phyloP scores from a whole-genome alignment of 495 filamentous ascomycete species.

The Trichocladium uniseriatum region DNA sequence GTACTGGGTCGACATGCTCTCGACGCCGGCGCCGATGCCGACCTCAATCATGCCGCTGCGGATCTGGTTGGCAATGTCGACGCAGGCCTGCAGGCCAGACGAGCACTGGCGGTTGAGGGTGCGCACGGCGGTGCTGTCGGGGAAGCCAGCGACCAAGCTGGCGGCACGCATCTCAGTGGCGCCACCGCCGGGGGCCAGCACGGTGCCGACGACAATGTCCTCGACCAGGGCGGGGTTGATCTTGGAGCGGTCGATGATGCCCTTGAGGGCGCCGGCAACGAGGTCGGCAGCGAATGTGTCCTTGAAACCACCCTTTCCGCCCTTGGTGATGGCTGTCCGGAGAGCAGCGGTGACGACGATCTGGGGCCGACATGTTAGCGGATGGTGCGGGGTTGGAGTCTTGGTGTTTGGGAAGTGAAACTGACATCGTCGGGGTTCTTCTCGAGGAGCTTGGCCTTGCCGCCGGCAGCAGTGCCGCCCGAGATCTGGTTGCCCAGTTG shows the following conservation, averaged over 20 bases:
- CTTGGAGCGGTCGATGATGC: constrained; percentile 68
- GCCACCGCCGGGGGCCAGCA: constrained; percentile 85
- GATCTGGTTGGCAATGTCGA: constrained; percentile 90
- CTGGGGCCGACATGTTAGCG: constrained; percentile 25
- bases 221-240: constrained; percentile 80
- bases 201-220: constrained; percentile 86
- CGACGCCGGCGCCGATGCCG: constrained; percentile 91
- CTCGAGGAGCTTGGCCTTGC: constrained; percentile 39
- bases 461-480: constrained; percentile 27
- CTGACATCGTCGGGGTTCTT: constrained; percentile 44
- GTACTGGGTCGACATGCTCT: constrained; percentile 92
- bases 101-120: constrained; percentile 87
- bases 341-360: constrained; percentile 90
- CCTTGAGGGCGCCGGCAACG: constrained; percentile 73
- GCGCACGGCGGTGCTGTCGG: constrained; percentile 71
- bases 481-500: constrained; percentile 41
- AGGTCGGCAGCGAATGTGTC: constrained; percentile 83
- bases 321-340: constrained; percentile 85
- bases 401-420: constrained; percentile 10
- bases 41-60: constrained; percentile 85
- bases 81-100: constrained; percentile 77
- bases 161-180: constrained; percentile 96
- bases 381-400: not conserved
- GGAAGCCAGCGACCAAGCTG: constrained; percentile 83
- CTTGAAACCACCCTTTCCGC: constrained; percentile 89